These are phyloP conservation scores for Candida insectorum DNA, from an alignment of 805 yeast species.

Conservation along the genomic window DNA sequence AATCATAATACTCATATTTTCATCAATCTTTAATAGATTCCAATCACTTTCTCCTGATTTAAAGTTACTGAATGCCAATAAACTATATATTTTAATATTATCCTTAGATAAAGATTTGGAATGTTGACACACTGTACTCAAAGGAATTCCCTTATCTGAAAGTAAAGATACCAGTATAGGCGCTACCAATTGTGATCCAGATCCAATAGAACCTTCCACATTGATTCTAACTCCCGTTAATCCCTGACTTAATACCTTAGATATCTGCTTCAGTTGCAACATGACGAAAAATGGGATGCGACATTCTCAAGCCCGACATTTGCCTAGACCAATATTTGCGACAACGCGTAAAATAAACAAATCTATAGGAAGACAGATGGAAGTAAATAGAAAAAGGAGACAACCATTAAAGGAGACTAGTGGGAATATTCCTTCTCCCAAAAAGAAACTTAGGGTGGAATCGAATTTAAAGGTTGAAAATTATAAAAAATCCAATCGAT, in stretches of 20 bases:
- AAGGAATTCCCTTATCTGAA: conserved; percentile 35
- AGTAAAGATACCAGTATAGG: conserved; percentile 33
- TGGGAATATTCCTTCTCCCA: conserved; percentile 38
- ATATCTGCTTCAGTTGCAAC: conserved; percentile 39
- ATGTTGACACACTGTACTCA: conserved; percentile 30
- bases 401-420: conserved; percentile 40
- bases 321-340: too few species aligned
- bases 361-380: too few species aligned
- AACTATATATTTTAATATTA: conserved; percentile 30
- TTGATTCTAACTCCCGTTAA: conserved; percentile 16
- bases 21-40: conserved; percentile 20
- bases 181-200: conserved; percentile 11
- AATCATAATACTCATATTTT: conserved; percentile 23
- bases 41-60: conserved; percentile 6
- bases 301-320: too few species aligned
- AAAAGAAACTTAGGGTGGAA: conserved; percentile 17
- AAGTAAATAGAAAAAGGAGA: conserved; percentile 11
- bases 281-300: too few species aligned
- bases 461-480: conserved; percentile 8
- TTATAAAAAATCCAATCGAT: conserved; percentile 17
- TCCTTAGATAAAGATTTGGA: conserved; percentile 17
- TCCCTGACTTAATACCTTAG: conserved; percentile 32
- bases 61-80: conserved; percentile 29
- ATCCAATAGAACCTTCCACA: conserved; percentile 1
- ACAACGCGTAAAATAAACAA: background rate